Conservation (phyloP, 305 asterid species). For the Solanum hybrid region DNA sequence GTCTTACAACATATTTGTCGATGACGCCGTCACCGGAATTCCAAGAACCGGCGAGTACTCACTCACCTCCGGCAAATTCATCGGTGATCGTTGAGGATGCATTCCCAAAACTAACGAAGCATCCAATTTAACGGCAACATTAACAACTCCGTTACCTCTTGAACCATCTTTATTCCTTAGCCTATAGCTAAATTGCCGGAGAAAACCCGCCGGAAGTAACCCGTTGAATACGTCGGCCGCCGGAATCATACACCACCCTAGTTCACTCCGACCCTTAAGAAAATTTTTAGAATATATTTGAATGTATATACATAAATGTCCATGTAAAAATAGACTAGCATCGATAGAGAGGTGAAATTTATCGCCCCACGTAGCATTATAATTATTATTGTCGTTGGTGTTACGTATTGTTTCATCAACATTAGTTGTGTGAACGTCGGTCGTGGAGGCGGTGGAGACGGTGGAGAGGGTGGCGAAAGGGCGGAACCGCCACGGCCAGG, state of each 20-base stretch:
- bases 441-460: not conserved
- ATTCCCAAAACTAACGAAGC: not conserved
- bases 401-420: conserved; percentile 30
- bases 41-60: conserved; percentile 17
- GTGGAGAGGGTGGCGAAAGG: conserved; percentile 2
- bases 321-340: conserved; percentile 14
- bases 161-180: conserved; percentile 33
- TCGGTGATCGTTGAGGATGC: conserved; percentile 10
- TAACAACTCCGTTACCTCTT: conserved; percentile 39
- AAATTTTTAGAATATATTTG: conserved; percentile 28
- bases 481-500: conserved; percentile 3
- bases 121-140: conserved; percentile 28
- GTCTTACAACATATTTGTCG: not conserved
- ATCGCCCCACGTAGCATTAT: conserved; percentile 34
- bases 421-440: conserved; percentile 11
- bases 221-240: conserved; percentile 23
- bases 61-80: conserved; percentile 3
- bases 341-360: conserved; percentile 14
- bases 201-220: conserved; percentile 18
- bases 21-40: conserved; percentile 15
- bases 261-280: conserved; percentile 21
- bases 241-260: conserved; percentile 46
- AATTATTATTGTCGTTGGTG: not conserved
- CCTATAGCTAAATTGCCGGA: conserved; percentile 11
- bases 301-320: conserved; percentile 23